Evolutionary conservation across 2,329 filamentous ascomycete species (phyloP), one percentile per base, ranked within the genome.

Genomic region (Nothomitra cinnamomea): DNA sequence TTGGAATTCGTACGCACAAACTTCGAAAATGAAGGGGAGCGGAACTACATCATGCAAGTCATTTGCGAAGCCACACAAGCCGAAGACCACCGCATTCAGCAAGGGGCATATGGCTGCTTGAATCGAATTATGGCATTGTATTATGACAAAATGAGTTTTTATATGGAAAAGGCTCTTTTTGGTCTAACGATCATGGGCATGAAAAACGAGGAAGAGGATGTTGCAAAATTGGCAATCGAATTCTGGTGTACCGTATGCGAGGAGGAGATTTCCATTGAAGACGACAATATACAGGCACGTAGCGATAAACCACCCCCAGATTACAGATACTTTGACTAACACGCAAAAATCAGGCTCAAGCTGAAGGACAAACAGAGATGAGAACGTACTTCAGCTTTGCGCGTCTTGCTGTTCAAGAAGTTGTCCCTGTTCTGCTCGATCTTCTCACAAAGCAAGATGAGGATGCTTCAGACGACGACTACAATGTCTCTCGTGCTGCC

Each of bases 221-320:
- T 98, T 53, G 86, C 92, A 57, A 98, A 98, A 77, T 77, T 98
- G 54, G 92, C 92, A 38, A 88, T 98, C 60, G 92, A 98, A 67
- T 98, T 98, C 73, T 98, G 92, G 92, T 96, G 90, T 74, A 95
- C 92, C n/a, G 92, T 98, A 50, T 98, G 92, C 69, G 92, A 98
- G 68, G 92, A 98, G 71, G 92, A 98, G 69, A 90, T 95, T 62
- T 84, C 84, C 59, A 96, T 98, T 63, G 92, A 98, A 65, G 92
- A 98, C 64, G 92, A 98, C 69, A 98, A 98, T 67, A 77, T 81
- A 59, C 81, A 85, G 69, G 81, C 85, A 71, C 60, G 71, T 67
- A 52, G 52, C 45, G 17, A 35, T 0, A 38, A 51, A 19, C 25
- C 52, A 49, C 42, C 15, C 4, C 24, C 19, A 35, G 22, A 25